Evolutionary conservation across 305 asterid genomes (phyloP).

Genomic region (Fraxinus paxiana): DNA sequence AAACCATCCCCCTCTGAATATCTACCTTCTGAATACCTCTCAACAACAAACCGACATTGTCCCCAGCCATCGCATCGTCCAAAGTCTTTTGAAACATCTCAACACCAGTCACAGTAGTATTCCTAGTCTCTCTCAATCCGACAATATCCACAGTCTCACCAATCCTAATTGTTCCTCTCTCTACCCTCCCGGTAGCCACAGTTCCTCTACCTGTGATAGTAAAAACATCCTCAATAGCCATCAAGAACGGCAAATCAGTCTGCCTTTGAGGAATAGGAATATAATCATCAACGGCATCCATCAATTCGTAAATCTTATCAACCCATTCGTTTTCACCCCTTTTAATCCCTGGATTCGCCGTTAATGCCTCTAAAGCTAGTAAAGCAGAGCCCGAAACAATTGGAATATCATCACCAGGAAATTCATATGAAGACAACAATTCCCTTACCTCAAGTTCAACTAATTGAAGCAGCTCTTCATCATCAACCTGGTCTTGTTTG

Average conservation of each 20-base stretch:
- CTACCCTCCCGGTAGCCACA: conserved; percentile 49
- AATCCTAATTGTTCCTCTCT: conserved; percentile 38
- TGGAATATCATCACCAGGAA: conserved; percentile 53
- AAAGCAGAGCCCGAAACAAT: conserved; percentile 48
- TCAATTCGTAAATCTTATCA: conserved; percentile 39
- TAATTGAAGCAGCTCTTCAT: conserved; percentile 45
- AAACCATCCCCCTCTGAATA: conserved; percentile 49
- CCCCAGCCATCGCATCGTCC: conserved; percentile 54
- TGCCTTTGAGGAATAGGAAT: conserved; percentile 51
- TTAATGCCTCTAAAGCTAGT: conserved; percentile 43
- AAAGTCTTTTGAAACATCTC: conserved; percentile 53
- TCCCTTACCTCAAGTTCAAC: conserved; percentile 58
- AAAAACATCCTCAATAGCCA: conserved; percentile 53
- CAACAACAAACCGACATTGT: conserved; percentile 44
- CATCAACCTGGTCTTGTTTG: conserved; percentile 51
- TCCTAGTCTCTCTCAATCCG: conserved; percentile 38
- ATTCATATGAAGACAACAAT: conserved; percentile 43
- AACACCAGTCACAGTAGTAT: conserved; percentile 46
- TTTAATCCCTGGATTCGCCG: conserved; percentile 36
- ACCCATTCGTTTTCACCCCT: conserved; percentile 53
- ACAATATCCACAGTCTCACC: conserved; percentile 46
- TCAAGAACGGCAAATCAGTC: conserved; percentile 41
- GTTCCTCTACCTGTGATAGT: conserved; percentile 54
- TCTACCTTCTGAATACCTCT: conserved; percentile 49
- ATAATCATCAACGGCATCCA: conserved; percentile 48